phyloP scores from a whole-genome alignment of 768 basidiomycete genomes.

The Megacollybia marginata region DNA sequence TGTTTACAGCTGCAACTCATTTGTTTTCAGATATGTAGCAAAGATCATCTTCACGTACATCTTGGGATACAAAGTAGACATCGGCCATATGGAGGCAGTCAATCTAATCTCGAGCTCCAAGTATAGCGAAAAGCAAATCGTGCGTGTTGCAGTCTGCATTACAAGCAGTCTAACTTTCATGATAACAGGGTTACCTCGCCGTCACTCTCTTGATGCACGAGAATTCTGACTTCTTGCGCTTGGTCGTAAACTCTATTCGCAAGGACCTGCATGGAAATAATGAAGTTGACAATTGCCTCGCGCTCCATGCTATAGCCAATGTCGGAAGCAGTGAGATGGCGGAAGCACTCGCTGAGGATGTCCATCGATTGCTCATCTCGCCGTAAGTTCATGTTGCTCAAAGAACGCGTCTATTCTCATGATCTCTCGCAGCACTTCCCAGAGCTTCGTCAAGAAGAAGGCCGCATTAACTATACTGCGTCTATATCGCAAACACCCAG shows the following conservation, averaged over 20 bases:
- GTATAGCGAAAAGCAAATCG: conserved; percentile 99
- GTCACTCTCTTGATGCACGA: conserved; percentile 98
- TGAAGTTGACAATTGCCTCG: conserved; percentile 93
- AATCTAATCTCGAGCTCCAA: conserved; percentile 94
- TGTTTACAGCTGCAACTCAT: conserved; percentile 2
- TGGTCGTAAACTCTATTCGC: conserved; percentile 97
- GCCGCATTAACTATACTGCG: conserved; percentile 90
- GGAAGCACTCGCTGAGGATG: conserved; percentile 87
- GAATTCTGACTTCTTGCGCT: conserved; percentile 91
- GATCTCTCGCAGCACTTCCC: conserved; percentile 64
- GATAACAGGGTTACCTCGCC: conserved; percentile 87
- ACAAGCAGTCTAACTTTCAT: conserved; percentile 8
- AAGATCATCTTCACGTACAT: conserved; percentile 99
- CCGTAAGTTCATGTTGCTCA: conserved; percentile 31
- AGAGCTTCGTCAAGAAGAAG: conserved; percentile 96
- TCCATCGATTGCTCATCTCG: conserved; percentile 90
- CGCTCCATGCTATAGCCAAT: conserved; percentile 96
- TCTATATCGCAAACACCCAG: conserved; percentile 92
- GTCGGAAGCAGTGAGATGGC: conserved; percentile 99
- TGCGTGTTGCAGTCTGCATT: conserved; percentile 32
- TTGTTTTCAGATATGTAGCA: conserved; percentile 75
- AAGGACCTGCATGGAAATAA: conserved; percentile 94
- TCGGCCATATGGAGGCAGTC: conserved; percentile 99
- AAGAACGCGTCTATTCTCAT: conserved; percentile 6
- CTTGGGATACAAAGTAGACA: conserved; percentile 96